Evolutionary conservation across 2,329 filamentous ascomycete genomes (phyloP).

Genomic region (Stachybotrys chlorohalonatus): DNA sequence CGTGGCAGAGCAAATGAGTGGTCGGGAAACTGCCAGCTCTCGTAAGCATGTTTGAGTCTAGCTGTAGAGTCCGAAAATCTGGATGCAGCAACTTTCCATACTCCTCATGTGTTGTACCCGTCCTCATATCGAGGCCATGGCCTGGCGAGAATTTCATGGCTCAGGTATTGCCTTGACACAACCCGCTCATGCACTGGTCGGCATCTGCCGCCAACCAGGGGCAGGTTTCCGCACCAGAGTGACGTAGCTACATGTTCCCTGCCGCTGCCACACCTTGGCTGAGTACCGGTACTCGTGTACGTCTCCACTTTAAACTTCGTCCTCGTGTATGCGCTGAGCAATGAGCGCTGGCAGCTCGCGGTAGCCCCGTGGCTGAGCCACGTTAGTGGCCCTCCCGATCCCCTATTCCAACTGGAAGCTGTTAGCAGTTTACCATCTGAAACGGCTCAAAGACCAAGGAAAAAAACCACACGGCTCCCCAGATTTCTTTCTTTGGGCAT

Average conservation of each 20-base stretch:
- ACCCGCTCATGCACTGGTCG: background rate
- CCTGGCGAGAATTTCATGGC: background rate
- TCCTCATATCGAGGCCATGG: background rate
- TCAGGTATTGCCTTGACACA: background rate
- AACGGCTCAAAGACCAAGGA: background rate
- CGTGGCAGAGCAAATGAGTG: background rate
- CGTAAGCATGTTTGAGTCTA: no score
- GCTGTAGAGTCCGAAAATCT: no score
- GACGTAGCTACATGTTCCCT: background rate
- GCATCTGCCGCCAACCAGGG: background rate
- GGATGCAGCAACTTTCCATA: background rate
- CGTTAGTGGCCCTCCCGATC: background rate
- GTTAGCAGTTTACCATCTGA: background rate
- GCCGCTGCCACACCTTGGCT: no score
- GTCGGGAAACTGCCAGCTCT: no score
- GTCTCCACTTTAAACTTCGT: background rate
- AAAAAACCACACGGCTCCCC: background rate
- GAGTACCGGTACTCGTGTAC: no score
- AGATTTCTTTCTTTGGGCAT: conserved; percentile 3
- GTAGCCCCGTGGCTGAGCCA: background rate
- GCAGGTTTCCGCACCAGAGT: background rate
- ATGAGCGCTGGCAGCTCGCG: background rate
- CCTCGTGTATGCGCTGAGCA: background rate
- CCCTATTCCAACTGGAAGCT: background rate
- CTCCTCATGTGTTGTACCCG: background rate